Conservation (phyloP, 2,329 filamentous ascomycete genomes). For the Cercospora sp. region DNA sequence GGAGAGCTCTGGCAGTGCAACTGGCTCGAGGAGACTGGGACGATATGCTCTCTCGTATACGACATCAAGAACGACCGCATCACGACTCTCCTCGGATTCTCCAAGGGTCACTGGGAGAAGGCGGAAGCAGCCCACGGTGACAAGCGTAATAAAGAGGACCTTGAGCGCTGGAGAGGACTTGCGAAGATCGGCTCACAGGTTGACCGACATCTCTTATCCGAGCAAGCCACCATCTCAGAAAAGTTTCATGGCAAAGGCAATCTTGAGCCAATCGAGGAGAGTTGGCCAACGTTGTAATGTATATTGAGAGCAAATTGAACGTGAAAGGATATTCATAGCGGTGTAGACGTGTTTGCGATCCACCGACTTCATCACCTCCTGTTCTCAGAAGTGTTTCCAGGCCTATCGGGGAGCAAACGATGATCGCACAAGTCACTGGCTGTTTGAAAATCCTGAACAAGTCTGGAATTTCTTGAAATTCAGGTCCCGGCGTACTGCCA, state of each 20-base stretch:
- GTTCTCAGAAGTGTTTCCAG: background rate
- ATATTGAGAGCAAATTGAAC: background rate
- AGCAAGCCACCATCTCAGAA: slow-evolving; percentile 56
- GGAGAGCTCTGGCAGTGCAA: slow-evolving; percentile 62
- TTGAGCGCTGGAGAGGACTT: slow-evolving; percentile 55
- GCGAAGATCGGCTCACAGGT: slow-evolving; percentile 53
- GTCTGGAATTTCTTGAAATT: background rate
- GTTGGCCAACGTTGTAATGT: slow-evolving; percentile 43
- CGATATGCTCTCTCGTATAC: slow-evolving; percentile 57
- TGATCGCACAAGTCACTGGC: background rate
- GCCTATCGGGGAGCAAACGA: background rate
- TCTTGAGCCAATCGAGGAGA: slow-evolving; percentile 49
- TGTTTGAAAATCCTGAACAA: background rate
- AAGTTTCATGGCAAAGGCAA: slow-evolving; percentile 53
- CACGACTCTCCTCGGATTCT: slow-evolving; percentile 57
- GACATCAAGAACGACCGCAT: slow-evolving; percentile 55
- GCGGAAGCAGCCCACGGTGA: slow-evolving; percentile 56
- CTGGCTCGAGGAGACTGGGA: slow-evolving; percentile 63
- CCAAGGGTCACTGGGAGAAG: slow-evolving; percentile 57
- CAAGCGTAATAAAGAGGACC: slow-evolving; percentile 55
- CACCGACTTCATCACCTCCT: background rate
- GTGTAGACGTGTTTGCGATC: background rate
- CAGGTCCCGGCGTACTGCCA: background rate
- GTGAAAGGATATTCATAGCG: background rate
- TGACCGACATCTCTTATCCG: slow-evolving; percentile 54